These are phyloP conservation scores for Sisymbrium altissimum DNA, from an alignment of 345 rosid species.

Conservation along the genomic window DNA sequence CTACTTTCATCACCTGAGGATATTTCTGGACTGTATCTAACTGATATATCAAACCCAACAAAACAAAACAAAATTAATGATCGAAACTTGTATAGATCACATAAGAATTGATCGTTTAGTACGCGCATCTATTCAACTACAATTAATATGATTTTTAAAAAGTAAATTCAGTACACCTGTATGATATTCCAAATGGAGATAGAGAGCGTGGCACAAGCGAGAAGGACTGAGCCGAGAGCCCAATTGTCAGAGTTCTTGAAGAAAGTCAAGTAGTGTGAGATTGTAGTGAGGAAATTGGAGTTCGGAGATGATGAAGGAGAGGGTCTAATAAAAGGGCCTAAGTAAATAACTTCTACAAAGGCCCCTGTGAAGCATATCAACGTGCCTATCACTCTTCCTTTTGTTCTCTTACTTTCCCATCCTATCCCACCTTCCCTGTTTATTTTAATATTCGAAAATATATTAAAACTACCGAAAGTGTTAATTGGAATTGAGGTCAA, in stretches of 20 bases:
- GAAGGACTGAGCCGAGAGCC: slow-evolving; percentile 64
- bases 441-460: background rate
- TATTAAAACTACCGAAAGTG: background rate
- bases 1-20: slow-evolving; percentile 76
- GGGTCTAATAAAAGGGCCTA: slow-evolving; percentile 52
- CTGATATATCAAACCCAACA: slow-evolving; percentile 28
- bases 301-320: slow-evolving; percentile 38
- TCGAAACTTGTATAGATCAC: background rate
- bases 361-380: slow-evolving; percentile 58
- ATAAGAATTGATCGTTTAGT: background rate
- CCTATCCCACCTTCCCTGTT: slow-evolving; percentile 42
- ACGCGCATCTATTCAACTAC: background rate
- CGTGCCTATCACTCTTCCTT: slow-evolving; percentile 50
- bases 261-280: slow-evolving; percentile 45
- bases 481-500: background rate
- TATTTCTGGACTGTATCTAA: slow-evolving; percentile 52
- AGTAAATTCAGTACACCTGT: slow-evolving; percentile 41
- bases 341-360: slow-evolving; percentile 43
- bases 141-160: background rate
- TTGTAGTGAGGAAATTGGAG: slow-evolving; percentile 28
- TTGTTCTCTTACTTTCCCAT: slow-evolving; percentile 45
- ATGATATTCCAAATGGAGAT: slow-evolving; percentile 62
- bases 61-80: background rate
- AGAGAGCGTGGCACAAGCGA: slow-evolving; percentile 62
- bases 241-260: slow-evolving; percentile 55